These are phyloP conservation scores for Geum urbanum DNA, from an alignment of 306 rosid species.

Conservation along the genomic window DNA sequence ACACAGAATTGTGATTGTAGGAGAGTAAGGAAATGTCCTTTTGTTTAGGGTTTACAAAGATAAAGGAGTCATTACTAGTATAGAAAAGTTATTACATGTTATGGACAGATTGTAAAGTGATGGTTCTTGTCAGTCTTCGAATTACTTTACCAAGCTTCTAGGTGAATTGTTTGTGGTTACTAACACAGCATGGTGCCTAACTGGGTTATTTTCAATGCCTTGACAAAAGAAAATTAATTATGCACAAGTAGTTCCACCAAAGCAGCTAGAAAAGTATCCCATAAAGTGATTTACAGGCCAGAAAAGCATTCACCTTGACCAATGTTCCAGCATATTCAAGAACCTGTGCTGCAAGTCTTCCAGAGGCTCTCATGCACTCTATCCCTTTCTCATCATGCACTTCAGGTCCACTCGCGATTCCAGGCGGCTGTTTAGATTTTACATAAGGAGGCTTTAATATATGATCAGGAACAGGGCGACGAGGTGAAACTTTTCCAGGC, in stretches of 20 bases:
- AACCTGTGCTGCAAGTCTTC: slow-evolving; percentile 94
- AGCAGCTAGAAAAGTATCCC: background rate
- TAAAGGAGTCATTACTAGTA: background rate
- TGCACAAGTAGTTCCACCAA: background rate
- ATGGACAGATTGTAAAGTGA: background rate
- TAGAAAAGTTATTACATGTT: background rate
- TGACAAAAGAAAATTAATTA: background rate
- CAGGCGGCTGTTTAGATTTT: slow-evolving; percentile 55
- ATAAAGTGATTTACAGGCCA: background rate
- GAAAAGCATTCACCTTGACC: slow-evolving; percentile 64
- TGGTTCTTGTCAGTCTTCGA: background rate
- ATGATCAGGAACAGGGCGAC: slow-evolving; percentile 59
- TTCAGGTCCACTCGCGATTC: slow-evolving; percentile 70
- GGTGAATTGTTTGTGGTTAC: background rate
- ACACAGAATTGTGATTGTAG: background rate
- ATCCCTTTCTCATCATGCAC: slow-evolving; percentile 80
- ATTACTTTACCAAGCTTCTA: background rate
- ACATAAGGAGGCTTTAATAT: slow-evolving; percentile 74
- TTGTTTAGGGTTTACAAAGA: background rate
- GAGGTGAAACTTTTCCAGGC: slow-evolving; percentile 86
- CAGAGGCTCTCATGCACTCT: slow-evolving; percentile 90
- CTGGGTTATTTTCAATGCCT: background rate
- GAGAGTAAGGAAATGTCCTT: background rate
- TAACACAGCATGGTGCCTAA: background rate
- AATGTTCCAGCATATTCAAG: slow-evolving; percentile 86